Evolutionary conservation across 306 rosid species (phyloP).

Genomic region (Glycine latifolia): DNA sequence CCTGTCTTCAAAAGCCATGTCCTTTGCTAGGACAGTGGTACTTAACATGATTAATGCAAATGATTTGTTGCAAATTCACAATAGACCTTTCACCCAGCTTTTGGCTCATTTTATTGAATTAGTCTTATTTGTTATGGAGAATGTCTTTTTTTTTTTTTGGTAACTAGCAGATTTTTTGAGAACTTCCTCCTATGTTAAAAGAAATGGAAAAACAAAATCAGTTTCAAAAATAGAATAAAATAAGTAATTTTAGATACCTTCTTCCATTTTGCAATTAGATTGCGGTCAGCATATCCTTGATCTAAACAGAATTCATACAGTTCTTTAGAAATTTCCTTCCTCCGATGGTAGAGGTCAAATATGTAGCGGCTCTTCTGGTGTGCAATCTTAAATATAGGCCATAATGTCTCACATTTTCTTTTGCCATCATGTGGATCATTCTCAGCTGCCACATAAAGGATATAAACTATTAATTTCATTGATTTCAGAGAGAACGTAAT

Average conservation of each 20-base stretch:
- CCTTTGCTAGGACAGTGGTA: not conserved
- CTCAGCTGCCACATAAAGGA: constrained; percentile 60
- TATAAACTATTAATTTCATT: constrained; percentile 37
- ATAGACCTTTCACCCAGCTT: not conserved
- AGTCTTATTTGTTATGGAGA: not conserved
- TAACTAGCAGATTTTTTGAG: constrained; percentile 1
- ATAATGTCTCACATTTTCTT: constrained; percentile 76
- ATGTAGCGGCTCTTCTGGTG: constrained; percentile 81
- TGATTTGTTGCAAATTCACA: not conserved
- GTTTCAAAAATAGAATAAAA: not conserved
- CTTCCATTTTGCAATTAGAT: constrained; percentile 80
- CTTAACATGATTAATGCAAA: not conserved
- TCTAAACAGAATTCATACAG: constrained; percentile 76
- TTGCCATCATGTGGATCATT: constrained; percentile 76
- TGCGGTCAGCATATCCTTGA: constrained; percentile 80
- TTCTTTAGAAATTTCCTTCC: constrained; percentile 79
- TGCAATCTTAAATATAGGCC: constrained; percentile 82
- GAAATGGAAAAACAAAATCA: not conserved
- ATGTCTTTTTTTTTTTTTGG: not conserved
- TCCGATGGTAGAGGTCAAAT: constrained; percentile 70
- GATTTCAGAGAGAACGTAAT: not conserved
- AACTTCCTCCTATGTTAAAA: not conserved
- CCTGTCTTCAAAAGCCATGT: not conserved
- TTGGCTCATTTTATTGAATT: not conserved
- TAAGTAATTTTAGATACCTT: constrained; percentile 52